Evolutionary conservation across 768 basidiomycete genomes (phyloP).

Genomic region (Termitomyces bulborhizus): DNA sequence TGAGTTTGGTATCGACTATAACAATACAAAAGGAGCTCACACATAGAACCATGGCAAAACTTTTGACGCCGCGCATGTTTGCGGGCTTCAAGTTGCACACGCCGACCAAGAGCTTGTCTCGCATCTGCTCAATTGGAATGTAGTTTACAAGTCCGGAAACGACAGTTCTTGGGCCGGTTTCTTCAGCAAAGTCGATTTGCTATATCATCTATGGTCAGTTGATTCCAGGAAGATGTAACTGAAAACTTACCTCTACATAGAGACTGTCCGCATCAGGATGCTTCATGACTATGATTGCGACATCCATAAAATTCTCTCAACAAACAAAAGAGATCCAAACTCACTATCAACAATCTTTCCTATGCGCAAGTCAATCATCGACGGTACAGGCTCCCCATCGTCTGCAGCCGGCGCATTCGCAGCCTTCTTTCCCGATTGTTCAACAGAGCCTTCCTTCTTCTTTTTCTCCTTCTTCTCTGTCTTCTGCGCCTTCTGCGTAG

Average conservation of each 20-base stretch:
- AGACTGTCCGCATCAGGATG: slow-evolving; percentile 97
- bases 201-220: slow-evolving; percentile 22
- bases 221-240: not conserved
- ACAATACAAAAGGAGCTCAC: slow-evolving; percentile 36
- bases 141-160: slow-evolving; percentile 97
- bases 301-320: slow-evolving; percentile 1
- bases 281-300: slow-evolving; percentile 62
- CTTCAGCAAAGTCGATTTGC: slow-evolving; percentile 97
- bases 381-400: slow-evolving; percentile 79
- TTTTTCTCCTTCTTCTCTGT: slow-evolving; percentile 53
- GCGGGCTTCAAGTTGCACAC: slow-evolving; percentile 96
- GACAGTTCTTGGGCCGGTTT: slow-evolving; percentile 90
- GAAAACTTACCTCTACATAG: slow-evolving; percentile 75
- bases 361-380: slow-evolving; percentile 96
- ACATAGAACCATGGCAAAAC: slow-evolving; percentile 95
- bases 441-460: slow-evolving; percentile 25
- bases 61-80: slow-evolving; percentile 96
- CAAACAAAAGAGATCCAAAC: slow-evolving; percentile 13
- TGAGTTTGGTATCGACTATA: not conserved
- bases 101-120: slow-evolving; percentile 73
- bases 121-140: slow-evolving; percentile 93
- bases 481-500: slow-evolving; percentile 45
- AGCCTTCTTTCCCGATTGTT: slow-evolving; percentile 19
- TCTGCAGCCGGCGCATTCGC: slow-evolving; percentile 49
- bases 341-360: slow-evolving; percentile 88